Conservation (phyloP, 1,284 basidiomycete species). For the Puccinia triticina region DNA sequence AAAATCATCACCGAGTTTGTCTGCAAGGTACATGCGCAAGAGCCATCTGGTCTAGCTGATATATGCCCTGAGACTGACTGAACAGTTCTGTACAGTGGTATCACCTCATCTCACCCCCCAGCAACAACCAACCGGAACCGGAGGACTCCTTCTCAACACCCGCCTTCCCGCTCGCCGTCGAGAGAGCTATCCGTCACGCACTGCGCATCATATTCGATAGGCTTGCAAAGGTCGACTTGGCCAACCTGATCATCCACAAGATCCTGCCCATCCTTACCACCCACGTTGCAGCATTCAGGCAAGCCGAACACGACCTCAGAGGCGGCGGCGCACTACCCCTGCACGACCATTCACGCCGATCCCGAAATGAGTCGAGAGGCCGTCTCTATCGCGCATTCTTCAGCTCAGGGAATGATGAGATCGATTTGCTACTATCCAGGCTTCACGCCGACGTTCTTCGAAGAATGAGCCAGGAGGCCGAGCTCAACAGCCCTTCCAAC, state of each 20-base stretch:
- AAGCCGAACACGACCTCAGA: conserved; percentile 50
- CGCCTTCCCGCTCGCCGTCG: conserved; percentile 82
- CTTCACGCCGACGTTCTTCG: conserved; percentile 49
- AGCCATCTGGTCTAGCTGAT: too few relatives aligned
- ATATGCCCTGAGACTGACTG: too few relatives aligned
- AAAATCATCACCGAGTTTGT: conserved; percentile 46
- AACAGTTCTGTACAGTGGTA: conserved; percentile 40
- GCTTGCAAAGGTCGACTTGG: conserved; percentile 70
- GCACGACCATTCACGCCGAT: conserved; percentile 75
- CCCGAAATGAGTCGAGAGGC: conserved; percentile 74
- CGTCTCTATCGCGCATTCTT: conserved; percentile 63
- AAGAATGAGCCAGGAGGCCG: conserved; percentile 9
- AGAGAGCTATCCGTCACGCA: conserved; percentile 72
- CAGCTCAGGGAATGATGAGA: conserved; percentile 67
- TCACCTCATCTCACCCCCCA: conserved; percentile 21
- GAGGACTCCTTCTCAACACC: conserved; percentile 60
- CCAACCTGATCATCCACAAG: conserved; percentile 76
- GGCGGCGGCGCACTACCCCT: conserved; percentile 62
- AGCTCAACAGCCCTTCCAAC: conserved; percentile 7
- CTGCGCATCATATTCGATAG: conserved; percentile 68
- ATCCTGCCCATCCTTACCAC: conserved; percentile 82
- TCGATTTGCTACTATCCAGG: conserved; percentile 75
- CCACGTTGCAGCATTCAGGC: conserved; percentile 85
- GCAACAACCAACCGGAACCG: background rate
- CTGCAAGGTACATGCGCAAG: conserved; percentile 39